Percentiles rank a stretch among this genome's conserved stretches.
Conservation (phyloP, 192 early-diverging fungal genomes). For the Coemansia sp. region DNA sequence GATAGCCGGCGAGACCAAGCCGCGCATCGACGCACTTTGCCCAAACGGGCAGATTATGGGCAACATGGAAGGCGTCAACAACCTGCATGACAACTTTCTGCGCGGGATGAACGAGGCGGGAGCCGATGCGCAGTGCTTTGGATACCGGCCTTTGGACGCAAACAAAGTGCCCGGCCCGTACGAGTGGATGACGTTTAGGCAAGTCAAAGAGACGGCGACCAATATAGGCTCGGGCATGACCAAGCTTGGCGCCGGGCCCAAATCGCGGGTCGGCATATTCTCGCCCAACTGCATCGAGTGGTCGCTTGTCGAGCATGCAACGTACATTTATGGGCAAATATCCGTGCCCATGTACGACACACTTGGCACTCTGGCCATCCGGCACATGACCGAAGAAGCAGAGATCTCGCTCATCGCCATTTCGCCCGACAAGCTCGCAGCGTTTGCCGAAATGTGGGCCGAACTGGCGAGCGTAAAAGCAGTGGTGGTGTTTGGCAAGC, state of each 20-base stretch:
- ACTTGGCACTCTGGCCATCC: constrained; percentile 78
- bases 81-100: constrained; percentile 52
- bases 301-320: constrained; percentile 42
- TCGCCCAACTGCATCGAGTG: constrained; percentile 62
- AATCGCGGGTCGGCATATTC: constrained; percentile 63
- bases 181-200: constrained; percentile 73
- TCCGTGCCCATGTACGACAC: constrained; percentile 86
- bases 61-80: constrained; percentile 43
- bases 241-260: constrained; percentile 68
- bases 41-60: constrained; percentile 26
- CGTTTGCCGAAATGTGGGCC: constrained; percentile 41
- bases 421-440: constrained; percentile 61
- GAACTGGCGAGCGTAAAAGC: constrained; percentile 56
- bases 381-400: constrained; percentile 83
- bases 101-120: constrained; percentile 42
- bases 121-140: constrained; percentile 31
- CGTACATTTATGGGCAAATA: constrained; percentile 66
- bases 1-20: constrained; percentile 42
- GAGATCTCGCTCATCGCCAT: constrained; percentile 72
- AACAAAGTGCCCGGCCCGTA: constrained; percentile 66
- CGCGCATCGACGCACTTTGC: constrained; percentile 34
- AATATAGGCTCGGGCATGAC: constrained; percentile 73
- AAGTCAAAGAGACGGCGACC: constrained; percentile 62
- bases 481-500: constrained; percentile 57
- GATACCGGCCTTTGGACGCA: constrained; percentile 31